phyloP scores from a whole-genome alignment of 2,329 filamentous ascomycete genomes.

The Colletotrichum sp. region DNA sequence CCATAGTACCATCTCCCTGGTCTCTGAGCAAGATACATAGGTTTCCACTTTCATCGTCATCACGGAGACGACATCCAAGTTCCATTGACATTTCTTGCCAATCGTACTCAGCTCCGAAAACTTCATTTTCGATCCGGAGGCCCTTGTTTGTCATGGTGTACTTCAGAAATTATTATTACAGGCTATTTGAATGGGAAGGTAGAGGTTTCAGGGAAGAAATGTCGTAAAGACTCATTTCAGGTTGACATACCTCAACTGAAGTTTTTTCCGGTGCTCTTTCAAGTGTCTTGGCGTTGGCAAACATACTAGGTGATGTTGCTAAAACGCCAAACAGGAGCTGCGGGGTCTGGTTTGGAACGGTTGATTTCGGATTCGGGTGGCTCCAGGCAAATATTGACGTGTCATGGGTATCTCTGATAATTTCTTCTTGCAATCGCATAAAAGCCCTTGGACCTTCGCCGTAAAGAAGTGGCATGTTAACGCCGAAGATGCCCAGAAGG shows the following conservation, averaged over 20 bases:
- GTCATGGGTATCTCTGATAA: not conserved
- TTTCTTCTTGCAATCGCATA: conserved; percentile 16
- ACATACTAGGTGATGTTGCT: not conserved
- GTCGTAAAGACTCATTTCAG: too few relatives aligned
- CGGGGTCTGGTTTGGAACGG: not conserved
- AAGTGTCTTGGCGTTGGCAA: not conserved
- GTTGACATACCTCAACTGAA: not conserved
- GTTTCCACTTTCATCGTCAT: not conserved
- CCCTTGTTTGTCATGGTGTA: not conserved
- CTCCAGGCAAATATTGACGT: not conserved
- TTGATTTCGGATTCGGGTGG: not conserved
- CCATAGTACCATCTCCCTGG: not conserved
- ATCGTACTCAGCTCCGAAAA: not conserved
- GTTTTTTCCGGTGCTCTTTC: not conserved
- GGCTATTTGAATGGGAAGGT: not conserved
- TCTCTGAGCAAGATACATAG: not conserved
- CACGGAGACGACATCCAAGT: not conserved
- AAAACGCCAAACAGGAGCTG: not conserved
- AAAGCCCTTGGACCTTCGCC: conserved; percentile 28
- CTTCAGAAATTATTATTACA: not conserved
- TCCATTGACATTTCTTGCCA: not conserved
- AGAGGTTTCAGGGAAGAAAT: not conserved
- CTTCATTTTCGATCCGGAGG: not conserved
- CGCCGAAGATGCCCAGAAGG: conserved; percentile 28
- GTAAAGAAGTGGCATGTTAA: conserved; percentile 30